Conservation (phyloP, 345 rosid genomes). For the Hibiscus tridactylites region DNA sequence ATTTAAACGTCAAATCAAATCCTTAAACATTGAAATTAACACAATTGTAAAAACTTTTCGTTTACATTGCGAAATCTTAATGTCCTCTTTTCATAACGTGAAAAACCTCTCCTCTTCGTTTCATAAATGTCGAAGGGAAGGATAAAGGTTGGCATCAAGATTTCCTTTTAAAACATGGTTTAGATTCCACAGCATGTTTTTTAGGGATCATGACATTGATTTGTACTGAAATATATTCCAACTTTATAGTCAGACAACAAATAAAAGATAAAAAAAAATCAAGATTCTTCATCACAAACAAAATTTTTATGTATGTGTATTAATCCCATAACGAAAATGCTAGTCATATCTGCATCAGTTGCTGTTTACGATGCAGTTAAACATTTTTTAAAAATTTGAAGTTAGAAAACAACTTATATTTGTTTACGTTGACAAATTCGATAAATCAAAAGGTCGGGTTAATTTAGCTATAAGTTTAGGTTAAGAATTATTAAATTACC, state of each 20-base stretch:
- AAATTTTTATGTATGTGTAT: not conserved
- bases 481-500: too few relatives aligned
- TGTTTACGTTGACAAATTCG: not conserved
- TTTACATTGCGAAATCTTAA: too few relatives aligned
- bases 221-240: not conserved
- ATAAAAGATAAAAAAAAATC: not conserved
- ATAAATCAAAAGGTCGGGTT: not conserved
- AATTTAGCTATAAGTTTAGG: too few relatives aligned
- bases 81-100: not conserved
- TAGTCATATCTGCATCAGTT: not conserved
- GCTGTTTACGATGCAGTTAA: not conserved
- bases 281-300: not conserved
- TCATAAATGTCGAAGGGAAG: not conserved
- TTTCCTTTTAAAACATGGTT: not conserved
- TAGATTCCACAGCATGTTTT: conserved; percentile 4
- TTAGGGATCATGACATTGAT: conserved; percentile 1
- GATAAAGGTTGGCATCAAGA: not conserved
- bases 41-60: too few relatives aligned
- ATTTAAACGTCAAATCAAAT: too few relatives aligned
- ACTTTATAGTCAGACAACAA: not conserved
- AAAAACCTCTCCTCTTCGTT: not conserved
- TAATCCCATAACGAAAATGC: not conserved
- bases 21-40: too few relatives aligned
- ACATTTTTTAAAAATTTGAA: not conserved
- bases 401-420: not conserved